Evolutionary conservation across 352 stramenopile genomes (phyloP), one percentile per base, ranked within the genome.

Genomic region (Phytophthora niederhauseri): DNA sequence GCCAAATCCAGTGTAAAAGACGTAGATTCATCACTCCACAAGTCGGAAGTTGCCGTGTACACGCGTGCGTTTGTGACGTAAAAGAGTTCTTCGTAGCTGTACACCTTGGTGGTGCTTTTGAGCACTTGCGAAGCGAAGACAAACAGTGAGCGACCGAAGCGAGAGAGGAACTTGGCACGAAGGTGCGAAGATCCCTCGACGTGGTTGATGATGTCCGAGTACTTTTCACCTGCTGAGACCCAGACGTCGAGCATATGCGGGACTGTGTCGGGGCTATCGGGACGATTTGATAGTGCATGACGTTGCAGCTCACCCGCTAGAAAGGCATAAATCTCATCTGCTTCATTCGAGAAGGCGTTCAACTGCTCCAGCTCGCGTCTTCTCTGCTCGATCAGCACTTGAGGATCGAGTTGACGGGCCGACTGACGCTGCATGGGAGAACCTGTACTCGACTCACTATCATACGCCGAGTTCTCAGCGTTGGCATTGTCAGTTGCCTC

Each of bases 201-300:
- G 11, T 81, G 64, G 2, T 57, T 73, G 28, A 93, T 74, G 7
- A 82, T 81, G 15, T 89, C 72, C 1, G 84, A 75, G 38, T 93
- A 91, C n/a, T 87, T 90, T 69, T 92, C 80, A 3, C 82, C 78
- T 8, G 86, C 84, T 4, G 83, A 72, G 19, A 87, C 76, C 84
- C 81, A 90, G 4, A 90, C 80, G 30, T 92, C 83, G 17, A 91
- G 68, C 68, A 93, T 85, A 52, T 89, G 79, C 12, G 78, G 74
- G 9, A 92, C 72, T 0, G 71, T 77, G 7, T 80, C 70, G 2
- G 69, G 52, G 6, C 56, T 45, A 60, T 89, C 68, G 0, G 78
- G 57, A 22, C 72, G 65, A 15, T 82, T 74, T 17, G 77, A 53
- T 22, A 73, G 38, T 11, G 52, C n/a, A n/a, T 80, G 60, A 0